Evolutionary conservation across 164 flowering plant species (phyloP).

Genomic region (Vitis cinerea): DNA sequence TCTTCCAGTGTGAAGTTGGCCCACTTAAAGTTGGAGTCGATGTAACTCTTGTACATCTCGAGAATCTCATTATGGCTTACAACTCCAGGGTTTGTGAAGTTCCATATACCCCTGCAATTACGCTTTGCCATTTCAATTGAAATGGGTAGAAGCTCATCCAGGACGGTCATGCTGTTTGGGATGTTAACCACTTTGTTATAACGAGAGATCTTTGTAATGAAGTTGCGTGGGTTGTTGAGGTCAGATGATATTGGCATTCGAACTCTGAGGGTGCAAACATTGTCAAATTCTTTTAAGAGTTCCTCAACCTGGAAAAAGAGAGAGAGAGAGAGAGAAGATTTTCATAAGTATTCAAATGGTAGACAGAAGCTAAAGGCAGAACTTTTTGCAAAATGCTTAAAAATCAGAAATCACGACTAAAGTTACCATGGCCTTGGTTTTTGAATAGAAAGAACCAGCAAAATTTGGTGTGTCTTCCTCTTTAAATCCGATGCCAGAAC

Average conservation of each 20-base stretch:
- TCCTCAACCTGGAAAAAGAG: conserved; percentile 57
- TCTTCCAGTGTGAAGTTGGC: conserved; percentile 66
- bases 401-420: neutral
- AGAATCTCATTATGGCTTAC: conserved; percentile 76
- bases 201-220: conserved; percentile 67
- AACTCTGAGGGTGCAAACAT: conserved; percentile 71
- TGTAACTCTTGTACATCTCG: conserved; percentile 68
- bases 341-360: neutral
- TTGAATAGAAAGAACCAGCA: conserved; percentile 66
- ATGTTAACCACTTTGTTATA: conserved; percentile 68
- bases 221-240: conserved; percentile 71
- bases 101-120: conserved; percentile 63
- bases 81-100: conserved; percentile 74
- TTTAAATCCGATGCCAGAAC: conserved; percentile 68
- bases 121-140: conserved; percentile 79
- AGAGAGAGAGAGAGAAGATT: neutral
- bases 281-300: conserved; percentile 62
- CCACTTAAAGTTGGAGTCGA: conserved; percentile 54
- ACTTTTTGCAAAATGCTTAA: neutral
- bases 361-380: neutral
- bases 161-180: conserved; percentile 72
- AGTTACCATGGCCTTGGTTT: conserved; percentile 72
- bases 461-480: conserved; percentile 78
- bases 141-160: conserved; percentile 75
- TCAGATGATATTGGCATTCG: conserved; percentile 78